These are phyloP conservation scores for Paspalum vaginatum DNA, from an alignment of 176 grass and related monocot species.

Conservation along the genomic window DNA sequence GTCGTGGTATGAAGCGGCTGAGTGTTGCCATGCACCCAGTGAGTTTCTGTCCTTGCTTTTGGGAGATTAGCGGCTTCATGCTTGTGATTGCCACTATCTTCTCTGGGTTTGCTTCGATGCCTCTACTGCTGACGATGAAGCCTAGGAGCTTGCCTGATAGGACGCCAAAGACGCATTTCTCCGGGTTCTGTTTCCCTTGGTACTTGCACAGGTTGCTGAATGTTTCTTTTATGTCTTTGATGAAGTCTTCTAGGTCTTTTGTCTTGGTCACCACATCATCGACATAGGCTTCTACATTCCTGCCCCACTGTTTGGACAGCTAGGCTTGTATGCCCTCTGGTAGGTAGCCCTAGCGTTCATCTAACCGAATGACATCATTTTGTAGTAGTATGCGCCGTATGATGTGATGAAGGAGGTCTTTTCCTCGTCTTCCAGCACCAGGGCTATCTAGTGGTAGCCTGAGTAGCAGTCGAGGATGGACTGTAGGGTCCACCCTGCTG, in stretches of 20 bases:
- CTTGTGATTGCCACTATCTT: not conserved
- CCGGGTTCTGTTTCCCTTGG: not conserved
- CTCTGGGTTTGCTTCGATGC: not conserved
- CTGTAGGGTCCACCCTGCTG: not conserved
- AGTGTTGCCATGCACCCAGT: not conserved
- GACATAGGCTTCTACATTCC: too few relatives aligned
- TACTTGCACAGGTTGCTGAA: not conserved
- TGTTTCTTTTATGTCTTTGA: not conserved
- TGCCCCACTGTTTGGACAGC: too few relatives aligned
- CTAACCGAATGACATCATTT: not conserved
- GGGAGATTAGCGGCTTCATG: not conserved
- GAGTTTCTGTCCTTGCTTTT: not conserved
- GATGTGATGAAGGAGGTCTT: not conserved
- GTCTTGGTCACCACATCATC: too few relatives aligned
- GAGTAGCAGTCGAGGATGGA: not conserved
- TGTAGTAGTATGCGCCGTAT: not conserved
- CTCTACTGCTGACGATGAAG: not conserved
- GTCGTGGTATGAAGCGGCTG: not conserved
- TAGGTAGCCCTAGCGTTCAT: not conserved
- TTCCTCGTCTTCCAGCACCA: not conserved
- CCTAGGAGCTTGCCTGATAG: not conserved
- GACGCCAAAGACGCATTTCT: not conserved
- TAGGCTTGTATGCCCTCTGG: too few relatives aligned
- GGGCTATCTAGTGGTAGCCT: not conserved
- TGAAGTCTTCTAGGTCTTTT: not conserved